phyloP scores from a whole-genome alignment of 176 grass and related monocot species.

The Tillandsia fasciculata region DNA sequence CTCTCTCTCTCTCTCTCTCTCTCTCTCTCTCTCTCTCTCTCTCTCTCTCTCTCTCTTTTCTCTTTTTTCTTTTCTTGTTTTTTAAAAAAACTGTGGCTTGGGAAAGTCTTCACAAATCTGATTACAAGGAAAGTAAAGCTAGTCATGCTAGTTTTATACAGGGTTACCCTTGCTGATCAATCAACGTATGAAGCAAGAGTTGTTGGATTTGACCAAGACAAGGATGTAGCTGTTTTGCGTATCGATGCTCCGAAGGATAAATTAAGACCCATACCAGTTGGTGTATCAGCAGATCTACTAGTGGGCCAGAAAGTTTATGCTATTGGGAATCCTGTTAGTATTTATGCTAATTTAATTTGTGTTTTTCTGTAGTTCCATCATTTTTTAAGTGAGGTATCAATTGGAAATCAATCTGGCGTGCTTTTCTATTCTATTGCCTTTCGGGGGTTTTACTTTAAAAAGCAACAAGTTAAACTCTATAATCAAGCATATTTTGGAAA shows the following conservation, averaged over 20 bases:
- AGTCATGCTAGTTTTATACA: constrained; percentile 46
- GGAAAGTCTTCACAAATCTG: background rate
- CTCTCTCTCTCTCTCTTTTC: too few relatives aligned
- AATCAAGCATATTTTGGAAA: too few relatives aligned
- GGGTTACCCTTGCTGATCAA: constrained; percentile 93
- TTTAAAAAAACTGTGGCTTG: too few relatives aligned
- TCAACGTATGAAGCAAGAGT: constrained; percentile 74
- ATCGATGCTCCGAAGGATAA: constrained; percentile 86
- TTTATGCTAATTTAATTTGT: background rate
- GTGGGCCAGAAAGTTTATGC: constrained; percentile 99
- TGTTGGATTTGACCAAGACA: constrained; percentile 96
- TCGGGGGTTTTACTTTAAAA: too few relatives aligned
- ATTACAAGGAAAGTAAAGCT: constrained; percentile 32
- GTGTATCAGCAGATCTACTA: constrained; percentile 75
- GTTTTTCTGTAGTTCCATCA: background rate
- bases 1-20: too few relatives aligned
- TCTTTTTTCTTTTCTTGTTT: too few relatives aligned
- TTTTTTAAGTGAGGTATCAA: background rate
- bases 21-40: too few relatives aligned
- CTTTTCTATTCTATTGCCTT: too few relatives aligned
- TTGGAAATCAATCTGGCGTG: too few relatives aligned
- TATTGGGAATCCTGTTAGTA: constrained; percentile 94
- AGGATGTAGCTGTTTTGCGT: constrained; percentile 91
- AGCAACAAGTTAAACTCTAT: too few relatives aligned
- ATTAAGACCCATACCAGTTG: constrained; percentile 84